phyloP scores from a whole-genome alignment of 192 early-diverging fungal genomes.

The Kickxella alabastrina region DNA sequence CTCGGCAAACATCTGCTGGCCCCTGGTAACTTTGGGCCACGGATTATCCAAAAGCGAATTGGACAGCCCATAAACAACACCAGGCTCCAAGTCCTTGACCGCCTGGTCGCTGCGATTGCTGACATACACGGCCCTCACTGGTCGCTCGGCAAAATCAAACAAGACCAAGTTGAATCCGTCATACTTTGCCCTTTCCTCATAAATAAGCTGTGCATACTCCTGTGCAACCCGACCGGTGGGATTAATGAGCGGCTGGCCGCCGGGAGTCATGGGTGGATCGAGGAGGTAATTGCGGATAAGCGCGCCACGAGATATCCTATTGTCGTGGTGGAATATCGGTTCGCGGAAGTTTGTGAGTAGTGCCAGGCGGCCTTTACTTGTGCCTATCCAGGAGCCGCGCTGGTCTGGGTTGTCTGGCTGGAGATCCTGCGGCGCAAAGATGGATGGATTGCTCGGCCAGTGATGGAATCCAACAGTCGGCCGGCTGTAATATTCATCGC shows the following conservation, averaged over 20 bases:
- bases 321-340: conserved; percentile 1
- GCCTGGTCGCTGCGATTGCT: conserved; percentile 17
- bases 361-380: conserved; percentile 15
- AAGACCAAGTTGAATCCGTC: conserved; percentile 45
- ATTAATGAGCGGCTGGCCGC: not conserved
- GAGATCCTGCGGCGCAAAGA: conserved; percentile 40
- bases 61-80: conserved; percentile 22
- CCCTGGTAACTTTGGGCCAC: conserved; percentile 38
- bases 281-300: conserved; percentile 41
- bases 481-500: conserved; percentile 38
- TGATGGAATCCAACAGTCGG: conserved; percentile 32
- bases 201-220: conserved; percentile 29
- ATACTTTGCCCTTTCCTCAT: conserved; percentile 23
- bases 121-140: conserved; percentile 17
- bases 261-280: not conserved
- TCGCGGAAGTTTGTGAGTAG: conserved; percentile 43
- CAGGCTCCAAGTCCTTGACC: not conserved
- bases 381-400: conserved; percentile 37
- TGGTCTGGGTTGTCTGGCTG: conserved; percentile 17
- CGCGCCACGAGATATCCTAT: conserved; percentile 36
- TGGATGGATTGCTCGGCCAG: conserved; percentile 14
- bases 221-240: not conserved
- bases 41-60: conserved; percentile 27
- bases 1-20: conserved; percentile 4
- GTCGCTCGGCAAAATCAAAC: conserved; percentile 16